Evolutionary conservation across 768 basidiomycete genomes (phyloP).

Genomic region (Rhizopogon vulgaris): DNA sequence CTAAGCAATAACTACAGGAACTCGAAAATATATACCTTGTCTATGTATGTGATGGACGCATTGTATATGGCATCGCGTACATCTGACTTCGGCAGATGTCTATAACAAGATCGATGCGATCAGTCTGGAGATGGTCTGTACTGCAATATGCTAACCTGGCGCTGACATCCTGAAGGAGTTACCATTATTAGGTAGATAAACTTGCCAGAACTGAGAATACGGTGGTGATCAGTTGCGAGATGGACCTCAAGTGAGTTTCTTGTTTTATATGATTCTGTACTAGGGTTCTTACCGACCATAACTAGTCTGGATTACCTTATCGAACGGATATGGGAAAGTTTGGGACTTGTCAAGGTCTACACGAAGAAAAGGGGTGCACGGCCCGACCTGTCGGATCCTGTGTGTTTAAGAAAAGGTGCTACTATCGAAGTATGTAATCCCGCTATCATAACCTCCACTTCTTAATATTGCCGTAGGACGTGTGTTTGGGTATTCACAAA

Average conservation of each 20-base stretch:
- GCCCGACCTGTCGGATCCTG: conserved; percentile 87
- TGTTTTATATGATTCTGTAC: background rate
- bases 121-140: conserved; percentile 56
- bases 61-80: conserved; percentile 1
- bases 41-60: conserved; percentile 51
- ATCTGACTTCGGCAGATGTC: conserved; percentile 51
- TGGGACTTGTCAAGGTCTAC: conserved; percentile 85
- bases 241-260: conserved; percentile 73
- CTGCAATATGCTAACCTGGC: background rate
- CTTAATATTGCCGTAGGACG: conserved; percentile 41
- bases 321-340: conserved; percentile 73
- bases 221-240: conserved; percentile 95
- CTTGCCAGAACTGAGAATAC: conserved; percentile 76
- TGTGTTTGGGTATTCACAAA: conserved; percentile 90
- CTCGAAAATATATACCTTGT: conserved; percentile 92
- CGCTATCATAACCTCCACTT: background rate
- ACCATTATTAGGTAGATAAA: conserved; percentile 50
- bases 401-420: conserved; percentile 86
- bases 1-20: conserved; percentile 42
- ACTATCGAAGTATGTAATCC: conserved; percentile 68
- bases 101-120: conserved; percentile 97
- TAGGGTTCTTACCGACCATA: conserved; percentile 1
- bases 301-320: conserved; percentile 65
- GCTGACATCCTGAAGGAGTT: background rate
- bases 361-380: conserved; percentile 96